Percentiles rank a stretch among this genome's conserved stretches.
Evolutionary conservation across 116 monocot genomes (phyloP).

Genomic region (Papilionanthe hybrid): DNA sequence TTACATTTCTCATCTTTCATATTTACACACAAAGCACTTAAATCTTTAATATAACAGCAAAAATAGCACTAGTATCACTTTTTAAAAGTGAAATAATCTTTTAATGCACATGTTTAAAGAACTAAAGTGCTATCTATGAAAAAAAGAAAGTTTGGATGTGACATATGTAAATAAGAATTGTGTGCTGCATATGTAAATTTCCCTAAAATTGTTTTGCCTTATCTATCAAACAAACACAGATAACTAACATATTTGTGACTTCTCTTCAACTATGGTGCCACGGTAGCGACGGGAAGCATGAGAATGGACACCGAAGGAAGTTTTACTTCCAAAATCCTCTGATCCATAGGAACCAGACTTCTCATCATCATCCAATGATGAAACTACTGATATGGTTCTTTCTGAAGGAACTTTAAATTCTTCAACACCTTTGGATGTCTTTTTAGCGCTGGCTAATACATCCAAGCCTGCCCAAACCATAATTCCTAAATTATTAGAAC

Average conservation of each 20-base stretch:
- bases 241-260: slow-evolving; percentile 31
- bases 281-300: slow-evolving; percentile 56
- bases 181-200: too few relatives aligned
- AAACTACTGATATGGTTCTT: slow-evolving; percentile 20
- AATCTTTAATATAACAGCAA: too few relatives aligned
- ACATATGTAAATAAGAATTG: too few relatives aligned
- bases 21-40: too few relatives aligned
- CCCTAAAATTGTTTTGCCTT: background rate
- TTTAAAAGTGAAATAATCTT: too few relatives aligned
- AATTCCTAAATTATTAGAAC: background rate
- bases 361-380: slow-evolving; percentile 59
- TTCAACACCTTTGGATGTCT: slow-evolving; percentile 24
- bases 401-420: slow-evolving; percentile 47
- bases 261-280: slow-evolving; percentile 31
- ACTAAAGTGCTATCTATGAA: too few relatives aligned
- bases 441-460: slow-evolving; percentile 55
- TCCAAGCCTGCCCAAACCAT: slow-evolving; percentile 50
- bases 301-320: slow-evolving; percentile 5
- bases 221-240: background rate
- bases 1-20: too few relatives aligned
- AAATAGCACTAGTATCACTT: too few relatives aligned
- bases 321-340: slow-evolving; percentile 19
- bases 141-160: too few relatives aligned
- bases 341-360: slow-evolving; percentile 10
- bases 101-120: too few relatives aligned